A percentile compares a stretch with the other conserved stretches of the same genome.
phyloP scores from a whole-genome alignment of 768 basidiomycete genomes.

The Suillus variegatus region DNA sequence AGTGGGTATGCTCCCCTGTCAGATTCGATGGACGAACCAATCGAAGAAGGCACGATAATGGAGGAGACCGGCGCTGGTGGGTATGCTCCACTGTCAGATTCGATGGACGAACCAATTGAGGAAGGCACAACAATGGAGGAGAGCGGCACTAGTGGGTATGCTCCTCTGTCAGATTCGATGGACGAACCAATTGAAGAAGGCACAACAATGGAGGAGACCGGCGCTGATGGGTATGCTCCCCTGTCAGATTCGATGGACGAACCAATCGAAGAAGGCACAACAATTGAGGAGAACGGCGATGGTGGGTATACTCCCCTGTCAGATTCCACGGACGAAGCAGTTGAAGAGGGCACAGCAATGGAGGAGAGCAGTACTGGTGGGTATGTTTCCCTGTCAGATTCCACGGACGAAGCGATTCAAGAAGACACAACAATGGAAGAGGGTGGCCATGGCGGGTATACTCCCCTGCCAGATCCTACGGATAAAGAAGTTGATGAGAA shows the following conservation, averaged over 20 bases:
- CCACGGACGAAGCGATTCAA: conserved; percentile 28
- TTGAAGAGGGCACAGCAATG: conserved; percentile 35
- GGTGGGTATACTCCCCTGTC: conserved; percentile 32
- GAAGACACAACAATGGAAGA: conserved; percentile 30
- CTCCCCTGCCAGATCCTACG: conserved; percentile 29
- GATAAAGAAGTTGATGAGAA: conserved; percentile 37
- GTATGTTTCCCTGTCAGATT: conserved; percentile 33
- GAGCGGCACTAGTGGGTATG: conserved; percentile 25
- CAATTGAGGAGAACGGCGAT: conserved; percentile 27
- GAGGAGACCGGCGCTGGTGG: no score
- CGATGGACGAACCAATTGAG: no score
- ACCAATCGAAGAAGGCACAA: conserved; percentile 35
- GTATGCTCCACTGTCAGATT: no score
- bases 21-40: no score
- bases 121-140: conserved; percentile 21
- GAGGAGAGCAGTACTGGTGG: conserved; percentile 30
- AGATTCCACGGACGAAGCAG: conserved; percentile 26
- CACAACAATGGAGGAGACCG: conserved; percentile 30
- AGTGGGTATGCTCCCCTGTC: no score
- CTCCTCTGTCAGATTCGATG: conserved; percentile 30
- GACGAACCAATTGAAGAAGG: conserved; percentile 36
- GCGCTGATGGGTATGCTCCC: conserved; percentile 25
- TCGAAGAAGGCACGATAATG: no score
- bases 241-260: conserved; percentile 30
- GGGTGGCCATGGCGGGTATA: conserved; percentile 20